Evolutionary conservation across 2,329 filamentous ascomycete species (phyloP).

Genomic region (Fusarium austroafricanum): DNA sequence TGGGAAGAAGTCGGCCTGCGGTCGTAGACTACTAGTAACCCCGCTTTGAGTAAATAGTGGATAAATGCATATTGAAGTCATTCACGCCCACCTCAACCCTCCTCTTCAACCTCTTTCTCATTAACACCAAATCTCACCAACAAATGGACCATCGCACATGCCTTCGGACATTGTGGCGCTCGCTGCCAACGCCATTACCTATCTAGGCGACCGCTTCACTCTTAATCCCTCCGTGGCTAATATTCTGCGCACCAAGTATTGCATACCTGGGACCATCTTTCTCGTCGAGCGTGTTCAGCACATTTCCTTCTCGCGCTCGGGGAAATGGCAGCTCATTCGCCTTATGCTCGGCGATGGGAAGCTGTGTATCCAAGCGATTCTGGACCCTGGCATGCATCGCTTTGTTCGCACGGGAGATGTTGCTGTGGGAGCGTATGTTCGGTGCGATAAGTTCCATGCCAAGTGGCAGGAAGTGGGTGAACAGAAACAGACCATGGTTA

Average conservation of each 20-base stretch:
- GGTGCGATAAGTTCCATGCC: slow-evolving; percentile 56
- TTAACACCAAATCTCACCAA: neutral
- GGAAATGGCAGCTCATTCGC: slow-evolving; percentile 58
- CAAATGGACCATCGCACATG: slow-evolving; percentile 42
- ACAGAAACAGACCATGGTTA: slow-evolving; percentile 51
- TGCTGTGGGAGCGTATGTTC: slow-evolving; percentile 61
- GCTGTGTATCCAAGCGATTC: slow-evolving; percentile 65
- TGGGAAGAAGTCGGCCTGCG: too few relatives aligned
- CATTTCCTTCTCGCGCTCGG: slow-evolving; percentile 50
- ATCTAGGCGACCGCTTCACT: slow-evolving; percentile 43
- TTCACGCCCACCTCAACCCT: neutral
- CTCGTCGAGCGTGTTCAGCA: slow-evolving; percentile 61
- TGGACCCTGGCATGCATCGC: slow-evolving; percentile 59
- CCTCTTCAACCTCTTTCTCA: neutral
- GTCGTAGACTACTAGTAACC: slow-evolving; percentile 25
- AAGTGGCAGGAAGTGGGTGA: slow-evolving; percentile 41
- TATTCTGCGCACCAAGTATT: slow-evolving; percentile 61
- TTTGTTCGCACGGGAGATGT: slow-evolving; percentile 61
- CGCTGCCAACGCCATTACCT: slow-evolving; percentile 46
- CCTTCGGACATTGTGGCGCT: slow-evolving; percentile 33
- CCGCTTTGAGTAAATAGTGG: slow-evolving; percentile 43
- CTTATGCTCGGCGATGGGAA: slow-evolving; percentile 65
- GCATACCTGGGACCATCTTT: slow-evolving; percentile 61
- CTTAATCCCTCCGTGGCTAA: slow-evolving; percentile 59
- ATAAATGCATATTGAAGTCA: slow-evolving; percentile 44